Evolutionary conservation across 129 eudicot species (phyloP), one percentile per base, ranked within the genome.

Genomic region (Escallonia herrerae): DNA sequence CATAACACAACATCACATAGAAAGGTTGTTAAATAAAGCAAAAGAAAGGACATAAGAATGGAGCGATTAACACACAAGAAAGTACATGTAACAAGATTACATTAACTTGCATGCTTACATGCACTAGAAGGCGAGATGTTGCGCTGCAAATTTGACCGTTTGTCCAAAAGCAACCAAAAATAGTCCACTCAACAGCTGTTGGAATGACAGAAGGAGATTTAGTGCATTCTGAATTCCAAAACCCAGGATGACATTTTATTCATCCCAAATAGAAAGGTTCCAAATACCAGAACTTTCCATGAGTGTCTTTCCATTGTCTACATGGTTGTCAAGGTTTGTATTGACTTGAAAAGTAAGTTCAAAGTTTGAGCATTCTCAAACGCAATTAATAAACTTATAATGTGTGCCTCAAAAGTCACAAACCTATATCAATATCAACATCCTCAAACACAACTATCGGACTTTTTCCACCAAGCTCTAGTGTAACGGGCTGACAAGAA

Each of bases 61-160:
- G 39, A 55, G 39, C 4, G 60, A 55, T 38, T 55, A 55, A 55
- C 4, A 7, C 15, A 15, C 60, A 12, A 55, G 59, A 15, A 3
- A 55, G 33, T 54, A 55, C 15, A 44, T 2, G 56, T 74, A 49
- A 51, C 42, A 51, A n/a, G 49, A 22, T 47, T 14, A 9, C 43
- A 59, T 50, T 12, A 43, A 47, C 37, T 38, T 38, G 43, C 62
- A 64, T 22, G 56, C 94, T 70, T 89, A 94, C 99, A 69, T 94
- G 99, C 58, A 94, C 86, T 51, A 94, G 52, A 64, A 94, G 95
- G 37, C 99, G 95, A 58, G 99, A 94, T 13, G 99, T 94, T 58
- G 99, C 97, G 77, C 99, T 94, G 82, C 99, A 94, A 74, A 94
- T 94, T 68, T 94, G 99, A 66, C 99, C 99, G 60, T 94, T 94